These are phyloP conservation scores for Coccinonectria pachysandricola DNA, from an alignment of 2,329 filamentous ascomycete genomes.

Conservation along the genomic window DNA sequence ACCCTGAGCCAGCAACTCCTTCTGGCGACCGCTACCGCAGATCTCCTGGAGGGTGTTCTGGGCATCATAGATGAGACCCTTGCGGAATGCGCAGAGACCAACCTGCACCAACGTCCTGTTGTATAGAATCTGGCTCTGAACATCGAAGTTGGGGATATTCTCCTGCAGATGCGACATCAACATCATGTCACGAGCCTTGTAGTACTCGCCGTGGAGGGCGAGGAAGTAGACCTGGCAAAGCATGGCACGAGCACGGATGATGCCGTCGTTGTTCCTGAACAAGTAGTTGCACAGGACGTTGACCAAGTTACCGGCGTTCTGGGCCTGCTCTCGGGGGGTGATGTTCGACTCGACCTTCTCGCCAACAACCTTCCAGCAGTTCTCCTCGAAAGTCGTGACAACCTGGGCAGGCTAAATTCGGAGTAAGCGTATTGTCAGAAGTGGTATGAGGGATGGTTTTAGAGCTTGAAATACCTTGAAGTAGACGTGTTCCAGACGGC, in stretches of 20 bases:
- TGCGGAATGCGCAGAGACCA: slow-evolving; percentile 94
- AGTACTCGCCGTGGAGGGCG: slow-evolving; percentile 94
- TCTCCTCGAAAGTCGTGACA: slow-evolving; percentile 86
- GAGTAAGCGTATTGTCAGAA: too few relatives aligned
- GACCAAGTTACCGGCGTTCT: slow-evolving; percentile 66
- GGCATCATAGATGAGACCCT: slow-evolving; percentile 91
- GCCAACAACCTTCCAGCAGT: slow-evolving; percentile 77
- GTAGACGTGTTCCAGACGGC: slow-evolving; percentile 92
- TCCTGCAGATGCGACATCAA: slow-evolving; percentile 99
- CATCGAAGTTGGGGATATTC: slow-evolving; percentile 92
- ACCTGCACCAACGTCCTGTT: slow-evolving; percentile 97
- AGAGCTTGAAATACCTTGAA: slow-evolving; percentile 83
- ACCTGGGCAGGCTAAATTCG: slow-evolving; percentile 76
- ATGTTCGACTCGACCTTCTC: slow-evolving; percentile 63
- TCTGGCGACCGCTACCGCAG: slow-evolving; percentile 92
- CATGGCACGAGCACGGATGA: slow-evolving; percentile 93
- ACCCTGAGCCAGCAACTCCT: slow-evolving; percentile 94
- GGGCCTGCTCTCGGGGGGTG: slow-evolving; percentile 59
- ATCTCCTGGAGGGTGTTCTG: slow-evolving; percentile 98
- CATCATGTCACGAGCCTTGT: slow-evolving; percentile 97
- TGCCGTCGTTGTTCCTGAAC: slow-evolving; percentile 88
- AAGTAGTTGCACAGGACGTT: slow-evolving; percentile 89
- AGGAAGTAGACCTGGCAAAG: slow-evolving; percentile 98
- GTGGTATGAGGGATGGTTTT: too few relatives aligned
- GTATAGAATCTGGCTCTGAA: slow-evolving; percentile 95